Conservation (phyloP, 148 eudicot genomes). For the Polygonum maritimum region DNA sequence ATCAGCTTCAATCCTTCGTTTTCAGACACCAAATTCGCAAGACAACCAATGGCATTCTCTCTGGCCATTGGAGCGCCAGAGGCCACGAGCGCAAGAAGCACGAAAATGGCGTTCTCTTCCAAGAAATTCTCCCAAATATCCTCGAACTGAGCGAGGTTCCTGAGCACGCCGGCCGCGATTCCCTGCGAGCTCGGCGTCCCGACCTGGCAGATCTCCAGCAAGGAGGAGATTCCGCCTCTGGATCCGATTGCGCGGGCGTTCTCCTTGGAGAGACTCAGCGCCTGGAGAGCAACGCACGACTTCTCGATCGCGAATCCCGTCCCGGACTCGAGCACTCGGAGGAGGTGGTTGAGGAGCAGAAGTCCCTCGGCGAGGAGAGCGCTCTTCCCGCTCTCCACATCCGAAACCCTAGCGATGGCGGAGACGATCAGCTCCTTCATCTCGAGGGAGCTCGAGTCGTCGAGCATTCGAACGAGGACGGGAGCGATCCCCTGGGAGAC, state of each 20-base stretch:
- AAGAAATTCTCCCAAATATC: constrained; percentile 66
- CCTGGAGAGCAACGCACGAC: constrained; percentile 50
- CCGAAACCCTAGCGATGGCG: constrained; percentile 62
- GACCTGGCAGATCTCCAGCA: constrained; percentile 56
- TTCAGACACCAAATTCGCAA: constrained; percentile 41
- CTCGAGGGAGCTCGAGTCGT: constrained; percentile 45
- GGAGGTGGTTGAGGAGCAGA: constrained; percentile 41
- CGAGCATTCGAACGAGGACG: constrained; percentile 44
- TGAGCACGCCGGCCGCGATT: constrained; percentile 53
- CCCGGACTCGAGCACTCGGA: constrained; percentile 65
- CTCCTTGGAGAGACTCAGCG: constrained; percentile 44
- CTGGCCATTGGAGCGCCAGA: constrained; percentile 58
- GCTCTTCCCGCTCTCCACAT: constrained; percentile 43
- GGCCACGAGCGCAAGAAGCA: constrained; percentile 32
- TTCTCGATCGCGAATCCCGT: constrained; percentile 56
- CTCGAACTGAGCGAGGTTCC: constrained; percentile 43
- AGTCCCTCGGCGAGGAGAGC: constrained; percentile 55
- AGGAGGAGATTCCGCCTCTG: constrained; percentile 65
- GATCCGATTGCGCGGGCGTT: constrained; percentile 80
- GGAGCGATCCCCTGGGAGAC: constrained; percentile 76
- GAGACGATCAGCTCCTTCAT: constrained; percentile 53
- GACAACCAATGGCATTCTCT: constrained; percentile 69
- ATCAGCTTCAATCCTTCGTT: constrained; percentile 56
- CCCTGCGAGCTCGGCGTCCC: constrained; percentile 79
- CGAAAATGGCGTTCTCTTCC: constrained; percentile 58